Evolutionary conservation across 148 eudicot genomes (phyloP).

Genomic region (Talinum fruticosum): DNA sequence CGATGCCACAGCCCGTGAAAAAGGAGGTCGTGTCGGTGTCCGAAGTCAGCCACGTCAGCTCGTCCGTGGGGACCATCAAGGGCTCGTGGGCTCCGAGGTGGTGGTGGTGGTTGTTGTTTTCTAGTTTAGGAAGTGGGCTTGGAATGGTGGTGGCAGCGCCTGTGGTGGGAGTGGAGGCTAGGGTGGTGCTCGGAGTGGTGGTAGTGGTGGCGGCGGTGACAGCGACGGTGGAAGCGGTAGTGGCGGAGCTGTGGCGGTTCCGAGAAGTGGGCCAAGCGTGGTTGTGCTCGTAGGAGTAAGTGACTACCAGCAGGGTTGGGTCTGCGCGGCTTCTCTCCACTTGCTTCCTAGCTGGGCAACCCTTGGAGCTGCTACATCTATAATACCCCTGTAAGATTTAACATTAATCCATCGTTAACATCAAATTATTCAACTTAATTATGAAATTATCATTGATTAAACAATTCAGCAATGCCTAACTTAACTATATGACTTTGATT

Average conservation of each 20-base stretch:
- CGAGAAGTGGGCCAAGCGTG: conserved; percentile 58
- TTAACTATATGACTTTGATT: no score
- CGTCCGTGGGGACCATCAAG: conserved; percentile 19
- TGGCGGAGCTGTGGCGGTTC: conserved; percentile 35
- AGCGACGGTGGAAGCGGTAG: conserved; percentile 25
- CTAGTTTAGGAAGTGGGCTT: neutral
- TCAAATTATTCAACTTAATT: neutral
- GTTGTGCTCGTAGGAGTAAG: conserved; percentile 78
- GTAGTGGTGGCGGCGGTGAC: neutral
- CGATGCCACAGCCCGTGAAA: conserved; percentile 12
- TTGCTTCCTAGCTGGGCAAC: conserved; percentile 87
- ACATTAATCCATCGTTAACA: neutral
- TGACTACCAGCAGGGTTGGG: conserved; percentile 61
- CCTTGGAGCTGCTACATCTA: conserved; percentile 82
- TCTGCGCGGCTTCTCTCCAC: conserved; percentile 71
- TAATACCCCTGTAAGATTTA: conserved; percentile 57
- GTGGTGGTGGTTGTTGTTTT: neutral
- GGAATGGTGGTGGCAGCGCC: conserved; percentile 3
- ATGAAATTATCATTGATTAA: neutral
- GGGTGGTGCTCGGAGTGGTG: neutral
- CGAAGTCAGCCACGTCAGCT: conserved; percentile 25
- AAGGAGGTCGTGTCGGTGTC: conserved; percentile 5
- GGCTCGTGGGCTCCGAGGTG: conserved; percentile 6
- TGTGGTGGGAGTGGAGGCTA: neutral
- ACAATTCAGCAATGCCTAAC: no score